phyloP scores from a whole-genome alignment of 768 basidiomycete species.

The Arthromyces matolae region DNA sequence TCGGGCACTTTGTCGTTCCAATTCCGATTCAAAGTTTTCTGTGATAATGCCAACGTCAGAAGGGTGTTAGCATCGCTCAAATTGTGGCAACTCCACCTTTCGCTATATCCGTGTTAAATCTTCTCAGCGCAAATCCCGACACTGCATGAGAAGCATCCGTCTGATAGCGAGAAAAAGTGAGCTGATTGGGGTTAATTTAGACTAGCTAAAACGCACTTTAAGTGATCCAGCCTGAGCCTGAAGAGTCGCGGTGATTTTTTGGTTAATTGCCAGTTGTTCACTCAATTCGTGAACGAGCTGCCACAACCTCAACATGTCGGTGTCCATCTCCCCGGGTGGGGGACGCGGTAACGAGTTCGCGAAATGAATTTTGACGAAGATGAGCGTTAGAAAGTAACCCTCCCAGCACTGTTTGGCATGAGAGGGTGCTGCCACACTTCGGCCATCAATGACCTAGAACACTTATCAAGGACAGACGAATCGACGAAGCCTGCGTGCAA shows the following conservation, averaged over 20 bases:
- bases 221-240: conserved; percentile 66
- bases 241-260: conserved; percentile 65
- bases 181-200: conserved; percentile 8
- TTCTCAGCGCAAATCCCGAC: conserved; percentile 73
- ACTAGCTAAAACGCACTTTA: conserved; percentile 50
- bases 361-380: conserved; percentile 5
- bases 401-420: too few relatives aligned
- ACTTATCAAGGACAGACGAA: too few relatives aligned
- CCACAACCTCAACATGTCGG: conserved; percentile 73
- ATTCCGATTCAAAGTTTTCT: conserved; percentile 92
- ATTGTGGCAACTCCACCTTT: conserved; percentile 48
- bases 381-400: too few relatives aligned
- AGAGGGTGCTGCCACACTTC: too few relatives aligned
- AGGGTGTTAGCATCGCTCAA: not conserved
- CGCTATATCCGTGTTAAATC: conserved; percentile 85
- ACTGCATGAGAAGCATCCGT: conserved; percentile 69
- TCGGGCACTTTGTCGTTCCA: conserved; percentile 87
- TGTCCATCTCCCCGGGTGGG: conserved; percentile 42
- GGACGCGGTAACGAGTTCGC: conserved; percentile 7
- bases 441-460: too few relatives aligned
- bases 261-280: conserved; percentile 79
- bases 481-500: too few relatives aligned
- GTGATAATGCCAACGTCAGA: conserved; percentile 15
- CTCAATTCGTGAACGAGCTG: conserved; percentile 77
- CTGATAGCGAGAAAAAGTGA: conserved; percentile 37